Evolutionary conservation across 176 grass and related monocot genomes (phyloP).

Genomic region (Hordeum marinum): DNA sequence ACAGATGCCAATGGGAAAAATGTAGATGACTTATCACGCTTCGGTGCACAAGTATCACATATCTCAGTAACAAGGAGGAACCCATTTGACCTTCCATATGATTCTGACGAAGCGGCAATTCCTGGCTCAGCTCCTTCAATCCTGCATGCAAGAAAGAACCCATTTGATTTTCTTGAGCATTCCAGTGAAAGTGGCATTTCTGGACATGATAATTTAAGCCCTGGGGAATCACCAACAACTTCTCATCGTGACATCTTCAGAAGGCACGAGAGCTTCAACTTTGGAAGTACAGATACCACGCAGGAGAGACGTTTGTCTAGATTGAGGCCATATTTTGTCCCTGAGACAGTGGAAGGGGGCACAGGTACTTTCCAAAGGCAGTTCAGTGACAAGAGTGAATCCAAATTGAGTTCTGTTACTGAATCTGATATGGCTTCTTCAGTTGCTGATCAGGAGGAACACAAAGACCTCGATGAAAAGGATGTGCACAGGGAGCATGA

Average conservation of each 20-base stretch:
- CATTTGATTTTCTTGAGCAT: conserved; percentile 77
- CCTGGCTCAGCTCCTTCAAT: conserved; percentile 92
- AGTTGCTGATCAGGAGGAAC: conserved; percentile 44
- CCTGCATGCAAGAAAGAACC: conserved; percentile 55
- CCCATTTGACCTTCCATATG: conserved; percentile 74
- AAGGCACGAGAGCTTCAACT: conserved; percentile 79
- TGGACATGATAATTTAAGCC: conserved; percentile 31
- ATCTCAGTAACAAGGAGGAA: conserved; percentile 70
- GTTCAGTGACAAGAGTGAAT: conserved; percentile 56
- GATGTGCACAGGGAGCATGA: conserved; percentile 10
- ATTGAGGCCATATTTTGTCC: conserved; percentile 62
- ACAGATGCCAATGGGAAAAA: conserved; percentile 41
- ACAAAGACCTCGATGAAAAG: conserved; percentile 23
- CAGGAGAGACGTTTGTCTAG: conserved; percentile 48
- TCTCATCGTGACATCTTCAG: conserved; percentile 60
- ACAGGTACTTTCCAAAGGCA: conserved; percentile 56
- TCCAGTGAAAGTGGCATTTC: conserved; percentile 22
- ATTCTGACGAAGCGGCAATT: conserved; percentile 47
- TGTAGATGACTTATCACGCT: conserved; percentile 46
- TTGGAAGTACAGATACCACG: conserved; percentile 39
- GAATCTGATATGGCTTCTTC: conserved; percentile 51
- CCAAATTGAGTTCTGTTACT: conserved; percentile 52
- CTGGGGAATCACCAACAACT: conserved; percentile 25
- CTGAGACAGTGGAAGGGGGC: conserved; percentile 39
- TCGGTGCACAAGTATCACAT: conserved; percentile 45